Percentiles rank a stretch among this genome's conserved stretches.
phyloP scores from a whole-genome alignment of 305 asterid species.

The Salvia sclarea region DNA sequence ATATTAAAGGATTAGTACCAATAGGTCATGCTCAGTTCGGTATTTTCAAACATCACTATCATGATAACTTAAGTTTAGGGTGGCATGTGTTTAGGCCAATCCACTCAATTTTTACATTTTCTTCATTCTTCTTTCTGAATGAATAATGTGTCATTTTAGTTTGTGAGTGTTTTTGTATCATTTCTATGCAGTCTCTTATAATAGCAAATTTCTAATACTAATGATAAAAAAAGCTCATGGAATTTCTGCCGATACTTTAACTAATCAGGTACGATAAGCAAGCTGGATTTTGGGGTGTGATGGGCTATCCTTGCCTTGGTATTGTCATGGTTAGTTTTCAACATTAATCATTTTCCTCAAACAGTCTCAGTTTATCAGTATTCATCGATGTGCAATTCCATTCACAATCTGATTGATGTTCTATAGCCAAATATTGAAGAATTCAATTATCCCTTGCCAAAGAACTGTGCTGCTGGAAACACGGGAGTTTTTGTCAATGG shows the following conservation, averaged over 20 bases:
- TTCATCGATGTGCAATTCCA: not conserved
- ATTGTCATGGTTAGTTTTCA: conserved; percentile 67
- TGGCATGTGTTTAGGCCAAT: not conserved
- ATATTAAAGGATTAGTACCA: not conserved
- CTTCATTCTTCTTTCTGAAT: conserved; percentile 4
- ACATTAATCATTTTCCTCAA: conserved; percentile 14
- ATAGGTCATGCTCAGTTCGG: not conserved
- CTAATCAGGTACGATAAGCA: conserved; percentile 68
- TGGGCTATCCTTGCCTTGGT: conserved; percentile 87
- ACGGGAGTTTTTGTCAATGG: conserved; percentile 75
- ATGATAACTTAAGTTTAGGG: not conserved
- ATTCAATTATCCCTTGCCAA: conserved; percentile 67
- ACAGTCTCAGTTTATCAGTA: not conserved
- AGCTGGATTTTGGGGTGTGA: conserved; percentile 98
- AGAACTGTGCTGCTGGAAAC: conserved; percentile 78
- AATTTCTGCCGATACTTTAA: conserved; percentile 14
- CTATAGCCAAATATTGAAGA: conserved; percentile 90
- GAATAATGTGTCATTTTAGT: not conserved
- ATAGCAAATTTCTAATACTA: conserved; percentile 6
- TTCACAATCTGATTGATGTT: conserved; percentile 8
- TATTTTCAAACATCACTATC: not conserved
- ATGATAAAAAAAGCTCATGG: conserved; percentile 28
- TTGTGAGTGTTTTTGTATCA: not conserved
- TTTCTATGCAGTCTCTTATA: not conserved
- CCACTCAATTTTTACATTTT: conserved; percentile 8